phyloP scores from a whole-genome alignment of 768 basidiomycete genomes.

The Auricularia auricula-judae region DNA sequence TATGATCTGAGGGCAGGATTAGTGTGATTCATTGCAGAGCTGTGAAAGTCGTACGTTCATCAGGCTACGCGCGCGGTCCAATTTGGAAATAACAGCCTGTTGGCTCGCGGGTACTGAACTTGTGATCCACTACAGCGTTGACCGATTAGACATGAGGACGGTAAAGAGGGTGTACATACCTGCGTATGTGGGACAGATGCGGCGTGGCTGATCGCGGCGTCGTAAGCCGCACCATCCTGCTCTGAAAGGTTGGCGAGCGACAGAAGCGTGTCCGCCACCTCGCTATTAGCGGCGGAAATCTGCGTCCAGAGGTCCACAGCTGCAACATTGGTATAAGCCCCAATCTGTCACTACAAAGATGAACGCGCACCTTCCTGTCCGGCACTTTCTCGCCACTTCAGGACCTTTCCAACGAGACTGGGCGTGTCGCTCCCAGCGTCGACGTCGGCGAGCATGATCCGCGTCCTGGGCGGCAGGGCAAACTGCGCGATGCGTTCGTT shows the following conservation, averaged over 20 bases:
- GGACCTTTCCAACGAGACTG: slow-evolving; percentile 80
- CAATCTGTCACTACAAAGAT: neutral
- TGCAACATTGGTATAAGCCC: neutral
- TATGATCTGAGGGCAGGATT: slow-evolving; percentile 41
- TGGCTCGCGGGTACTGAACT: neutral
- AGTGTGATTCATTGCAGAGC: slow-evolving; percentile 2
- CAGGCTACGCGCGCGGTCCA: neutral
- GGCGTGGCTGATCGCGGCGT: neutral
- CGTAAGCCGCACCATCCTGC: slow-evolving; percentile 4
- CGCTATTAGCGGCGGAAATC: slow-evolving; percentile 11
- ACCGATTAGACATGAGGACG: neutral
- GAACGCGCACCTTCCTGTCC: slow-evolving; percentile 37
- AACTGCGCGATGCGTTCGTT: slow-evolving; percentile 60
- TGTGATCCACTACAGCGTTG: neutral
- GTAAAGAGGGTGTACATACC: neutral
- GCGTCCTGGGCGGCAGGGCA: slow-evolving; percentile 70
- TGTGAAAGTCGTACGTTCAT: neutral
- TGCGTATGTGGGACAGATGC: slow-evolving; percentile 3
- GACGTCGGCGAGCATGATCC: slow-evolving; percentile 88
- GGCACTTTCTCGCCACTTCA: slow-evolving; percentile 75
- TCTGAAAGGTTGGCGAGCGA: slow-evolving; percentile 4
- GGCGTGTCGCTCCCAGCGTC: slow-evolving; percentile 95
- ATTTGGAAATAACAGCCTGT: neutral
- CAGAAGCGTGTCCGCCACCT: slow-evolving; percentile 6
- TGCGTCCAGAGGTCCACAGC: slow-evolving; percentile 14